Conservation (phyloP, 2,329 filamentous ascomycete species). For the Fusarium avenaceum region DNA sequence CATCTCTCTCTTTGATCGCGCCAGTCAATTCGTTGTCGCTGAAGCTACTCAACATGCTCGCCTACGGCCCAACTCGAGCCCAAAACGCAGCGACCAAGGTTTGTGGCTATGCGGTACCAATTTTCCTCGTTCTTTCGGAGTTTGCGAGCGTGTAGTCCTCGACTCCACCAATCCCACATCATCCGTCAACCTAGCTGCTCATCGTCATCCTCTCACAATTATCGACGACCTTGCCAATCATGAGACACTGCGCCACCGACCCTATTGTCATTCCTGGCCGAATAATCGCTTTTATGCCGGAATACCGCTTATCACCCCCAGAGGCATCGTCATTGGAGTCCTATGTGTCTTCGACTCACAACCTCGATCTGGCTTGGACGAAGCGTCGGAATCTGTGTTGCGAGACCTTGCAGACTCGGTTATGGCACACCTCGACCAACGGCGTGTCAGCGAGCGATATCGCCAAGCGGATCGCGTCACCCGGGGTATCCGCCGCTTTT, state of each 20-base stretch:
- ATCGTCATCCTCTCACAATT: rapidly evolving
- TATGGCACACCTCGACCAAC: neutral
- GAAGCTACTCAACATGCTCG: neutral
- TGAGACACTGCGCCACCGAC: neutral
- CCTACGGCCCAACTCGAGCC: neutral
- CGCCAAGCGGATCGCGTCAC: constrained; percentile 4
- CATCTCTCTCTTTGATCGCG: constrained; percentile 5
- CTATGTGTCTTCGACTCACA: constrained; percentile 1
- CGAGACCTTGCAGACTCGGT: neutral
- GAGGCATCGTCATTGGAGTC: neutral
- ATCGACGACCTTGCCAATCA: neutral
- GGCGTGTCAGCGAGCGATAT: constrained; percentile 1
- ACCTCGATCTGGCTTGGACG: neutral
- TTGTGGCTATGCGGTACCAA: constrained; percentile 4
- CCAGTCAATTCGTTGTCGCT: neutral
- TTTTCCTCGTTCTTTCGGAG: constrained; percentile 7
- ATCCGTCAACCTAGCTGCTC: neutral
- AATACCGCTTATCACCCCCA: neutral
- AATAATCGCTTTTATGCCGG: constrained; percentile 9
- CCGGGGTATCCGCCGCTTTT: neutral
- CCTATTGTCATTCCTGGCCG: constrained; percentile 4
- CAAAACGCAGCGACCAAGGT: neutral
- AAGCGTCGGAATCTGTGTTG: neutral
- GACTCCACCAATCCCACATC: neutral
- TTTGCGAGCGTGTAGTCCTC: constrained; percentile 3